Base-by-base conservation (phyloP, 352 stramenopile genomes). In the Phytophthora pinifolia region DNA sequence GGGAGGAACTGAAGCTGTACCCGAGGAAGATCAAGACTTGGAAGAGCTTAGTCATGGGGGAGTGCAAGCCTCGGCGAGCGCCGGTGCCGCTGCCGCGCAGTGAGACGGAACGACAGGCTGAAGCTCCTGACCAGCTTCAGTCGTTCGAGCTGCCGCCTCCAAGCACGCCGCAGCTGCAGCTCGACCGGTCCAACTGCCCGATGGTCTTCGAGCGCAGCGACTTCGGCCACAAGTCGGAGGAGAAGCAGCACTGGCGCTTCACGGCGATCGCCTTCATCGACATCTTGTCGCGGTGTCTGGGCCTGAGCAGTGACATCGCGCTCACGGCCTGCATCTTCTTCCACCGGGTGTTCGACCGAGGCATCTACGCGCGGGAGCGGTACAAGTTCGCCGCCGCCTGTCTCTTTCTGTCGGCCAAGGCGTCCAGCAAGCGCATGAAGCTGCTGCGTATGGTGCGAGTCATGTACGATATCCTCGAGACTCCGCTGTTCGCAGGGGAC, bases 361-460 rank as follows among this genome's bases (percentile, higher is more conserved):
- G 84, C 10, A 92, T 94, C 34, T 94, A 89, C 54, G 76, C 78
- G 3, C 62, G 73, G 30, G 84, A 94, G 51, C 57, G 84, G 9
- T 94, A 79, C 63, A 94, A 94, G 53, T 84, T 92, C 31, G 84
- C 84, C 1, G 84, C 84, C 3, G 84, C 84, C 2, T 90, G 80
- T 41, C 79, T 94, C 20, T 94, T 94, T 41, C 59, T 94, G 2
- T 70, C 84, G 1, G 84, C 84, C 1, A 94, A 94, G 54, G 84
- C 84, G 0, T 79, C 84, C 10, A 92, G 82, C 59, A 92, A 94
- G 59, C 84, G 84, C 10, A 94, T 94, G 84, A 91, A 91, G 62
- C 59, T 94, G 37, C 56, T 94, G 27, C 84, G 82, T 6, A 94
- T 94, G 84, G 82, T 92, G 35, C 73, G 79, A 42, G 75, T 82